Evolutionary conservation across 108 stramenopile species (phyloP).

Genomic region (Fragilaria crotonensis): DNA sequence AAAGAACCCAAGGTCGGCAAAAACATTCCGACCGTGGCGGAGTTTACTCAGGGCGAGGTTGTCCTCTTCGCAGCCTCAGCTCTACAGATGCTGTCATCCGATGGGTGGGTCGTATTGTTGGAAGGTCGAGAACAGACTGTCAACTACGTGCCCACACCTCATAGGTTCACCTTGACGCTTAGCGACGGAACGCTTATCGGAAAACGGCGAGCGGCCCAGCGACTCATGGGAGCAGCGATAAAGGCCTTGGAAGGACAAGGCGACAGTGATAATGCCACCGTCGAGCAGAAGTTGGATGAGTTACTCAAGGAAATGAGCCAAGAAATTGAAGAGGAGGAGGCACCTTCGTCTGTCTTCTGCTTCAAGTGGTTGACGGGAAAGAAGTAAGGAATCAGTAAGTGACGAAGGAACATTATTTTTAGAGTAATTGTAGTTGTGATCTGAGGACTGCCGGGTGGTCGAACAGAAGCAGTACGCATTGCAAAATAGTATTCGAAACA

Average conservation of each 20-base stretch:
- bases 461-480: too few species aligned
- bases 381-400: conserved; percentile 9
- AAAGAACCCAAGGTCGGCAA: conserved; percentile 67
- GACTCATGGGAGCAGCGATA: conserved; percentile 67
- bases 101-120: conserved; percentile 65
- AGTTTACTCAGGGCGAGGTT: conserved; percentile 84
- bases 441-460: too few species aligned
- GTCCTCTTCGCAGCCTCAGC: conserved; percentile 70
- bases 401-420: too few species aligned
- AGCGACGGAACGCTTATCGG: conserved; percentile 73
- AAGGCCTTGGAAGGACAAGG: too few species aligned
- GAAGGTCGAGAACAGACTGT: conserved; percentile 88
- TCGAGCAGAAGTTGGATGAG: too few species aligned
- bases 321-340: not conserved
- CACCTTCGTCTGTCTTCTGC: not conserved
- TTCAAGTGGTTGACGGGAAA: too few species aligned
- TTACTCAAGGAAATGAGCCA: too few species aligned
- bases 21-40: conserved; percentile 86
- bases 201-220: conserved; percentile 80
- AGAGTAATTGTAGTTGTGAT: too few species aligned
- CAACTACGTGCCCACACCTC: conserved; percentile 71
- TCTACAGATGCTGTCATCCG: conserved; percentile 51
- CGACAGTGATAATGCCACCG: too few species aligned
- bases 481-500: too few species aligned
- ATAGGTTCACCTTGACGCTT: conserved; percentile 65